Evolutionary conservation across 2,329 filamentous ascomycete genomes (phyloP).

Genomic region (Aspergillus fischeri): DNA sequence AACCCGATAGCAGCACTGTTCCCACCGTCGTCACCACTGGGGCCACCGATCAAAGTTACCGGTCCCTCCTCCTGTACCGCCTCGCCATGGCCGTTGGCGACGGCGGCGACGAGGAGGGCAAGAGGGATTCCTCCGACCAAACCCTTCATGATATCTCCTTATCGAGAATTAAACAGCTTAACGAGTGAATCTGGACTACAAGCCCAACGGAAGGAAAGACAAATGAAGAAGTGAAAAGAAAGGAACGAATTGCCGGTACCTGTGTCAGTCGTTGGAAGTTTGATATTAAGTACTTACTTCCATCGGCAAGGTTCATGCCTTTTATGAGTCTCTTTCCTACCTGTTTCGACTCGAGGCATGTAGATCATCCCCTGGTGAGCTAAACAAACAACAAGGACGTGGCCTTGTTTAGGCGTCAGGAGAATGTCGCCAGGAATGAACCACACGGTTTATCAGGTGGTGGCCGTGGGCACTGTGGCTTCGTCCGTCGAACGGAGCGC

Average conservation of each 20-base stretch:
- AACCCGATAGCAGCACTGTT: conserved; percentile 5
- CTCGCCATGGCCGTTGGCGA: not conserved
- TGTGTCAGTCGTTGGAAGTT: not conserved
- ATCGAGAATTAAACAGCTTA: not conserved
- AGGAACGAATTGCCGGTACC: conserved; percentile 2
- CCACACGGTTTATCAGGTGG: not conserved
- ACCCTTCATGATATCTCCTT: conserved; percentile 30
- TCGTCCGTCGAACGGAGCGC: not conserved
- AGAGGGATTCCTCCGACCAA: conserved; percentile 33
- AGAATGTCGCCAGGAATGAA: not conserved
- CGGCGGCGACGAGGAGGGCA: conserved; percentile 28
- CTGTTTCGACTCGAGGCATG: not conserved
- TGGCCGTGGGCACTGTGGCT: not conserved
- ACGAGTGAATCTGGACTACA: conserved; percentile 11
- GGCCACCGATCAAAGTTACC: conserved; percentile 18
- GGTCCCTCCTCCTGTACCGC: conserved; percentile 1
- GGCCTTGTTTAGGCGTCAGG: not conserved
- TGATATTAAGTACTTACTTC: not conserved
- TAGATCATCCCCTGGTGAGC: not conserved
- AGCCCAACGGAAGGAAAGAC: conserved; percentile 1
- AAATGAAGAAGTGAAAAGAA: conserved; percentile 2
- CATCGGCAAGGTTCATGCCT: not conserved
- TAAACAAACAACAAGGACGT: not conserved
- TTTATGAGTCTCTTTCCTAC: conserved; percentile 14
- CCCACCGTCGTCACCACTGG: conserved; percentile 16